Evolutionary conservation across 108 stramenopile species (phyloP), one percentile per base, ranked within the genome.

Genomic region (Craspedostauros australis): DNA sequence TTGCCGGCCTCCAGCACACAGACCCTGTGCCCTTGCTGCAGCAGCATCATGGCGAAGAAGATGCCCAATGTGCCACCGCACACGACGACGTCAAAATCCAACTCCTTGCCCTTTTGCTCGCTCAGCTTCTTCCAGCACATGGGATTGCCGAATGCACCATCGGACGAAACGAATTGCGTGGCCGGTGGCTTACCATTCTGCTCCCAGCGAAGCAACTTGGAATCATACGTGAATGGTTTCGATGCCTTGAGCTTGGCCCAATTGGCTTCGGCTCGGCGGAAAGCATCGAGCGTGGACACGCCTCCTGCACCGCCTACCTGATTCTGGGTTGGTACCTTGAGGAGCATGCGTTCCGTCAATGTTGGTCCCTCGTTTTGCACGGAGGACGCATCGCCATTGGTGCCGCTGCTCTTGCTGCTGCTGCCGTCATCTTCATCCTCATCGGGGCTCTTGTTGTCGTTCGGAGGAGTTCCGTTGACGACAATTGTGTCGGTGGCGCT

Each of bases 21-120:
- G 15, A 95, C 91, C 6, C 54, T 61, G 43, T 76, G 75, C 2
- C 92, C 92, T 18, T 43, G 58, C 20, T 74, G 46, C 20, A 74
- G 40, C 51, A 96, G 60, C 15, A 86, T 80, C 12, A 69, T 63
- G 4, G 93, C 96, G 40, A 87, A 77, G 66, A 96, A 94, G 52
- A 96, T 90, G 14, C 92, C 94, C 8, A 95, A 72, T 23, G 92
- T 96, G 0, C 93, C 92, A n/a, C 94, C 93, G 44, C 91, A 94
- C 1, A 94, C 72, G 5, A 73, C 69, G 9, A 93, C 86, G 67
- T 96, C 93, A 39, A 68, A 89, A 54, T 91, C 88, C 16, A 86
- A 43, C 19, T 62, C 33, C 36, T 57, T 45, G 7, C 57, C 64
- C 5, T 33, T 9, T n/a, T 76, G 70, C 21, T 48, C 24, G 8